Conservation (phyloP, 2,329 filamentous ascomycete species). For the Epichloe amarillans region DNA sequence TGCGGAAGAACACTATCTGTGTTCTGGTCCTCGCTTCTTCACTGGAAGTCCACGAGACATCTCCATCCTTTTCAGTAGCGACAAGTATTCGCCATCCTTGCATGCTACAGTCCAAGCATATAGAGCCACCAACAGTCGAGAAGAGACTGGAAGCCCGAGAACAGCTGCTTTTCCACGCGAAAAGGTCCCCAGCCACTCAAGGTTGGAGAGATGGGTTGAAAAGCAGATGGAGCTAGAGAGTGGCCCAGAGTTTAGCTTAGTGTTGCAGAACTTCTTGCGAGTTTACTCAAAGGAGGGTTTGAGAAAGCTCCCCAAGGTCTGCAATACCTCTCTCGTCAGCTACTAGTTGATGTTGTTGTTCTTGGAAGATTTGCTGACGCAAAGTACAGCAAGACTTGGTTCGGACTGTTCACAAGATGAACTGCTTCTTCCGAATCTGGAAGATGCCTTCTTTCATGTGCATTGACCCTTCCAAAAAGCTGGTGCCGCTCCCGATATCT, state of each 20-base stretch:
- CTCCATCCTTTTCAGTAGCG: slow-evolving; percentile 22
- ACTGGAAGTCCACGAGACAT: slow-evolving; percentile 24
- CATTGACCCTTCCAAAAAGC: slow-evolving; percentile 25
- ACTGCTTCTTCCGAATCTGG: slow-evolving; percentile 38
- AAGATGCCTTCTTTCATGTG: slow-evolving; percentile 29
- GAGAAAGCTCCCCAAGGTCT: slow-evolving; percentile 26
- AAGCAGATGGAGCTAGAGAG: slow-evolving; percentile 22
- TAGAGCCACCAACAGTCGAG: slow-evolving; percentile 17
- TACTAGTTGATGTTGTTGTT: not conserved
- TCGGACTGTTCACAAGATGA: slow-evolving; percentile 30
- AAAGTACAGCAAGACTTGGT: slow-evolving; percentile 27
- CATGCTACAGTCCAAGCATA: slow-evolving; percentile 26
- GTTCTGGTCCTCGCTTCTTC: slow-evolving; percentile 22
- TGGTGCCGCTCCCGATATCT: slow-evolving; percentile 23
- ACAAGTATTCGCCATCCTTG: slow-evolving; percentile 24
- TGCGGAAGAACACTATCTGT: slow-evolving; percentile 20
- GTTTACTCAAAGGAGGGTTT: slow-evolving; percentile 22
- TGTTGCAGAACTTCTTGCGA: slow-evolving; percentile 25
- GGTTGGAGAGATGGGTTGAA: slow-evolving; percentile 25
- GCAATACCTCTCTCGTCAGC: not conserved
- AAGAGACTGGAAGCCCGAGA: slow-evolving; percentile 17
- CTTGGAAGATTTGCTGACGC: slow-evolving; percentile 7
- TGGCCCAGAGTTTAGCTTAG: slow-evolving; percentile 18
- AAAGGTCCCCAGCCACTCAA: slow-evolving; percentile 21
- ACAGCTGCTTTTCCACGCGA: slow-evolving; percentile 25